phyloP scores from a whole-genome alignment of 768 basidiomycete genomes.

The Cystofilobasidium ferigula region DNA sequence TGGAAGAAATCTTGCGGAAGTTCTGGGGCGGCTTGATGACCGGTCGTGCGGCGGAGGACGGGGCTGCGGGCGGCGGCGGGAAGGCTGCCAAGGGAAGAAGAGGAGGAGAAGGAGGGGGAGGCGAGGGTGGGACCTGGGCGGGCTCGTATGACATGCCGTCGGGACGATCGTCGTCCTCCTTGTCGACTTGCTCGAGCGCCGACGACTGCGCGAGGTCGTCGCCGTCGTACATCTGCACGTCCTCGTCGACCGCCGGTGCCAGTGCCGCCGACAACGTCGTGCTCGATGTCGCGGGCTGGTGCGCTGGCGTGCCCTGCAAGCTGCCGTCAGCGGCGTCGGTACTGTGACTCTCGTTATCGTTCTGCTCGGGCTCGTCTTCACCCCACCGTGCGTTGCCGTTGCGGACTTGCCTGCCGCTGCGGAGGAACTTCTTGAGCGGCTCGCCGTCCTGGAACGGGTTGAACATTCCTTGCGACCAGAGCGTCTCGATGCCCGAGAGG shows the following conservation, averaged over 20 bases:
- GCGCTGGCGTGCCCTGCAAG: neutral
- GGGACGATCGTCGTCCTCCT: neutral
- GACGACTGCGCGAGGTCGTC: neutral
- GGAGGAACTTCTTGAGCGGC: slow-evolving; percentile 3
- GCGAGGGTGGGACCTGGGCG: neutral
- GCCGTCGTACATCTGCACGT: neutral
- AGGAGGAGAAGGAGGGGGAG: neutral
- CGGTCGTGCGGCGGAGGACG: too few species aligned
- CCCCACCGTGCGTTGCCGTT: neutral
- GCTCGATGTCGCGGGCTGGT: neutral
- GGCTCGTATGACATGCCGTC: neutral
- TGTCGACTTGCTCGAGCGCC: neutral
- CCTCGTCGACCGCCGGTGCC: neutral
- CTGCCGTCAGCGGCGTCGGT: too few species aligned
- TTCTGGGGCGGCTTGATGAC: neutral
- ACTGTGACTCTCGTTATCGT: neutral
- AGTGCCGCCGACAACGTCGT: neutral
- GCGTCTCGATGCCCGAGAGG: neutral
- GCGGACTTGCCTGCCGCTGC: slow-evolving; percentile 2
- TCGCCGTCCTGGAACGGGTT: slow-evolving; percentile 10
- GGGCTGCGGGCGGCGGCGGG: too few species aligned
- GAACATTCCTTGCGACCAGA: slow-evolving; percentile 2
- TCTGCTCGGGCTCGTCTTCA: neutral
- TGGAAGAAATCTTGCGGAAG: neutral
- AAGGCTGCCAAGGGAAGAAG: too few species aligned